A percentile compares a stretch with the other conserved stretches of the same genome.
Evolutionary conservation across 176 grass and related monocot genomes (phyloP).

Genomic region (Oryza coarctata): DNA sequence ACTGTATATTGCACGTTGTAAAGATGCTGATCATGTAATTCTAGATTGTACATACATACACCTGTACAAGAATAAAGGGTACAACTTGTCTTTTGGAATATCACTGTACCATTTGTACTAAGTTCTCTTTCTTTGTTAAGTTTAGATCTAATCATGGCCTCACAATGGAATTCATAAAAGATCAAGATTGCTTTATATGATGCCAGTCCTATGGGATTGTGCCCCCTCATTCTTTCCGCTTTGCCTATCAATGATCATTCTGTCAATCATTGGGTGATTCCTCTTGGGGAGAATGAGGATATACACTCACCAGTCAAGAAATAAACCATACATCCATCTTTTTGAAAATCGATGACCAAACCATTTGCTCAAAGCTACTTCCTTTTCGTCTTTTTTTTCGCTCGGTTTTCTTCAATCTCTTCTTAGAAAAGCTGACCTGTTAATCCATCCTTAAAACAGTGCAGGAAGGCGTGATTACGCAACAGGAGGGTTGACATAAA

Average conservation of each 20-base stretch:
- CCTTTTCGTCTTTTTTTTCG: conserved; percentile 26
- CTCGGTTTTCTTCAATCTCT: not conserved
- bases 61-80: conserved; percentile 41
- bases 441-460: conserved; percentile 40
- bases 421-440: conserved; percentile 23
- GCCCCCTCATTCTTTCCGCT: conserved; percentile 28
- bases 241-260: conserved; percentile 46
- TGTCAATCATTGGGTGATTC: conserved; percentile 49
- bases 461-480: not conserved
- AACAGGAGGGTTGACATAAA: conserved; percentile 34
- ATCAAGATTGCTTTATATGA: conserved; percentile 38
- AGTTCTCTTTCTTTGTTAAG: conserved; percentile 13
- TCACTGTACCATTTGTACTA: conserved; percentile 27
- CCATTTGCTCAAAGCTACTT: conserved; percentile 29
- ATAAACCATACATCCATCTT: conserved; percentile 34
- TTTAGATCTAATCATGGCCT: conserved; percentile 42
- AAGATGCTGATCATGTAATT: conserved; percentile 21
- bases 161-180: conserved; percentile 41
- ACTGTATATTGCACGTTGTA: conserved; percentile 26
- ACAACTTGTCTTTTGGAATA: conserved; percentile 23
- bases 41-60: conserved; percentile 41
- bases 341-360: conserved; percentile 23
- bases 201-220: conserved; percentile 40
- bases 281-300: conserved; percentile 24
- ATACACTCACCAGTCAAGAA: conserved; percentile 46